Percentiles rank a stretch among this genome's conserved stretches.
phyloP scores from a whole-genome alignment of 139 green algal genomes.

The Volvox reticuliferus region DNA sequence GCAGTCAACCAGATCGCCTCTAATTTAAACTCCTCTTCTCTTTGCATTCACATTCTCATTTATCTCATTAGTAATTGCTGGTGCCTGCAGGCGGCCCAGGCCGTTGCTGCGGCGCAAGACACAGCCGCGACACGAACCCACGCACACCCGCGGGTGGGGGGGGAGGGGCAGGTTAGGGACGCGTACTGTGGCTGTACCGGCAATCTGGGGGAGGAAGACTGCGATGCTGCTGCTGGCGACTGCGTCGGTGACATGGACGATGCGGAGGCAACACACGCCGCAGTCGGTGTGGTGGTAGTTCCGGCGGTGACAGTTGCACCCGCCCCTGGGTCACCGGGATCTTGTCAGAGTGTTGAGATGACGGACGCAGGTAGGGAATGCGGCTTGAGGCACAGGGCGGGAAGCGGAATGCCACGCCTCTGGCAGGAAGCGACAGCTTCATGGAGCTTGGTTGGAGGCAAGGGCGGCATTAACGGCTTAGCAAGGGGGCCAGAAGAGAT shows the following conservation, averaged over 20 bases:
- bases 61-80: no score
- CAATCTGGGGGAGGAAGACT: not conserved
- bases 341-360: slow-evolving; percentile 32
- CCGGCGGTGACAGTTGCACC: not conserved
- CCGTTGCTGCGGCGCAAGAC: not conserved
- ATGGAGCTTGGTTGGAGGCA: no score
- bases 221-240: no score
- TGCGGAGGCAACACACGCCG: not conserved
- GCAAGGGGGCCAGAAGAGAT: no score
- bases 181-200: not conserved
- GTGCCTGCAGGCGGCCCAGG: not conserved
- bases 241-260: not conserved
- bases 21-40: no score
- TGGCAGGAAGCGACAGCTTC: no score
- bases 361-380: slow-evolving; percentile 9
- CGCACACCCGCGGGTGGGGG: not conserved
- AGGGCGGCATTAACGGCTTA: no score
- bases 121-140: not conserved
- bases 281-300: not conserved
- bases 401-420: no score
- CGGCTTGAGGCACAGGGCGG: no score
- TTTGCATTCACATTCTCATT: no score
- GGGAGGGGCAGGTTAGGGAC: not conserved
- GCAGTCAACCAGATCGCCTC: no score
- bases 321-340: not conserved